Evolutionary conservation across 2,329 filamentous ascomycete genomes (phyloP).

Genomic region (Ploettnerulaceae sp.): DNA sequence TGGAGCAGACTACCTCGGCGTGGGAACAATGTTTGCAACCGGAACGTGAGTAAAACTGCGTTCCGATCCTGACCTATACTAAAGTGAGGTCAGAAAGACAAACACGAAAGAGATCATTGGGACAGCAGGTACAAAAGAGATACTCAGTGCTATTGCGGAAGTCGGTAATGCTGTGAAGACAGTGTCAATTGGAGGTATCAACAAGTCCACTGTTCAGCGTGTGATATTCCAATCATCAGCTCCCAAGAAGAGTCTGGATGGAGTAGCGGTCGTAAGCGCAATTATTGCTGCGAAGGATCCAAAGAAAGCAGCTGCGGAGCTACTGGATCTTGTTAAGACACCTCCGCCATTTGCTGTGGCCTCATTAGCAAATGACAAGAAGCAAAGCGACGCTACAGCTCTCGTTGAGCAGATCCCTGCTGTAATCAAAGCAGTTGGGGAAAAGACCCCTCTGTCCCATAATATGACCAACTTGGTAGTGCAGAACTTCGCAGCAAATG

Average conservation of each 20-base stretch:
- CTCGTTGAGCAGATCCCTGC: slow-evolving; percentile 24
- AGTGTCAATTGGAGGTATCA: slow-evolving; percentile 88
- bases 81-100: slow-evolving; percentile 58
- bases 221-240: slow-evolving; percentile 65
- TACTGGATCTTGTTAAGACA: slow-evolving; percentile 50
- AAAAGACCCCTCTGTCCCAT: slow-evolving; percentile 70
- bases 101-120: slow-evolving; percentile 82
- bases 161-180: slow-evolving; percentile 46
- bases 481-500: slow-evolving; percentile 90
- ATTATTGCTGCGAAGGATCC: slow-evolving; percentile 72
- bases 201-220: slow-evolving; percentile 66
- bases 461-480: slow-evolving; percentile 98
- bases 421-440: slow-evolving; percentile 57
- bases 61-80: neutral
- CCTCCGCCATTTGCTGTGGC: slow-evolving; percentile 29
- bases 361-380: slow-evolving; percentile 11
- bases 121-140: slow-evolving; percentile 61
- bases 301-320: slow-evolving; percentile 52
- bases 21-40: slow-evolving; percentile 86
- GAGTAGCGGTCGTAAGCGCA: slow-evolving; percentile 84
- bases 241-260: slow-evolving; percentile 60
- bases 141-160: slow-evolving; percentile 53
- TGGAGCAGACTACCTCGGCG: slow-evolving; percentile 86
- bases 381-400: slow-evolving; percentile 24
- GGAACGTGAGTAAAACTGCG: slow-evolving; percentile 52